A percentile compares a stretch with the other conserved stretches of the same genome.
Evolutionary conservation across 2,329 filamentous ascomycete genomes (phyloP).

Genomic region (Stagonosporopsis cucurbitacearum): DNA sequence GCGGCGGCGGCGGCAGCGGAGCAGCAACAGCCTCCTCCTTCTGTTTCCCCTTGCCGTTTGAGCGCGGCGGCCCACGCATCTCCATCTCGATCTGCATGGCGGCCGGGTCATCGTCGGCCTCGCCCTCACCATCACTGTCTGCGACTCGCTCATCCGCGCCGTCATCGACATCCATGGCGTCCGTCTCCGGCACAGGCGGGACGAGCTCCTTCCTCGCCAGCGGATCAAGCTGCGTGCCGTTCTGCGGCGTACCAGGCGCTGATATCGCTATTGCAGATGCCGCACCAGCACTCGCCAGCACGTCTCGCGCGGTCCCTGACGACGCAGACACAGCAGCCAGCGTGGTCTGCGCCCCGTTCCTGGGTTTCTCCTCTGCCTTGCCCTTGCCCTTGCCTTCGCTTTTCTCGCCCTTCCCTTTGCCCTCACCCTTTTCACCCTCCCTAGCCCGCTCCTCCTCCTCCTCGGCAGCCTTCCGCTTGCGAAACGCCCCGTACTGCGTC

Average conservation of each 20-base stretch:
- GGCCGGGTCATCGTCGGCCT: constrained; percentile 39
- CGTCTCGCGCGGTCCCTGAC: background rate
- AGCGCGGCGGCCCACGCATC: constrained; percentile 41
- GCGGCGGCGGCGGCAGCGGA: background rate
- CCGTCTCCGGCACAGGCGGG: constrained; percentile 11
- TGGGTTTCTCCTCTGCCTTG: background rate
- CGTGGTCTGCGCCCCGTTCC: background rate
- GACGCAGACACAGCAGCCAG: background rate
- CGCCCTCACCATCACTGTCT: constrained; percentile 37
- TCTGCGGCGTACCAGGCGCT: background rate
- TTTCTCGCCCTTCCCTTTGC: constrained; percentile 1
- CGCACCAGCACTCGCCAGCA: background rate
- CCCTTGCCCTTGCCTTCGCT: constrained; percentile 11
- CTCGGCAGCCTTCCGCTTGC: constrained; percentile 62
- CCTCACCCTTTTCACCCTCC: background rate
- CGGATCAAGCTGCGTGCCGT: constrained; percentile 18
- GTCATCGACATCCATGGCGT: constrained; percentile 14
- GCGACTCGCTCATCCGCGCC: constrained; percentile 16
- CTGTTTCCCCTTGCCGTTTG: constrained; percentile 18
- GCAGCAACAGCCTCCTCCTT: background rate
- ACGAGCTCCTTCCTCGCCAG: constrained; percentile 20
- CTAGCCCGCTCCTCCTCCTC: constrained; percentile 18
- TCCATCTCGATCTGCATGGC: constrained; percentile 51
- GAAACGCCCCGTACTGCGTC: constrained; percentile 78
- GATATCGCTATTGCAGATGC: background rate